Evolutionary conservation across 805 yeast species (phyloP), one percentile per base, ranked within the genome.

Genomic region (Blastobotrys chiropterorum): DNA sequence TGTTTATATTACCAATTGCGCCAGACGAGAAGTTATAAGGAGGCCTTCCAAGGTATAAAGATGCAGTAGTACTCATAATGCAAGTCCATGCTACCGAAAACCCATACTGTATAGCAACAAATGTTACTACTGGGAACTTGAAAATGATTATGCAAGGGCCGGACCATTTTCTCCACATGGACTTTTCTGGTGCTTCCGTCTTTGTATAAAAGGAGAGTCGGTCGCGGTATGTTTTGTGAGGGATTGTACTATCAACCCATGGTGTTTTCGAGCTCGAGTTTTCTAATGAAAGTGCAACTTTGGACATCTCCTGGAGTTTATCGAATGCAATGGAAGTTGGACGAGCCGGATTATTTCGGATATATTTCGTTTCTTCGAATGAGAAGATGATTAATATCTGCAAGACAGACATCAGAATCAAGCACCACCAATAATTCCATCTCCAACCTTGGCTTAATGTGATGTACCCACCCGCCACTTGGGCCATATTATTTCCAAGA

Each of bases 381-480:
- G 54, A 42, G 30, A 56, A 44, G 15, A 53, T 38, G n/a, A 59
- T 44, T 13, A 58, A 17, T 2, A 56, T 14, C 21, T 53, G 22
- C 4, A 54, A 48, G 2, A 50, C 51, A 3, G 54, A 58, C 19
- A 53, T 58, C 21, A 60, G 56, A 15, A 58, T 59, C 1, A 57
- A 59, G 26, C 56, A 59, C 31, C 55, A 51, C 53, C 57, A 56
- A 34, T 58, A 59, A 3, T 58, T 59, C 64, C 62, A 58, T n/a
- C 63, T n/a, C 64, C 64, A 60, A 3, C 64, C 64, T 22, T 57
- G 48, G 4, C 51, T 48, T 44, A 56, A 57, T 1, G 62, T 55
- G 41, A 60, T 58, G 31, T 52, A 51, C 13, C 64, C 64, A 34
- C 61, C 63, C n/a, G 61, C 55, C 7, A 60, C 54, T 11, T 52